These are phyloP conservation scores for Cladosporium velox DNA, from an alignment of 2,329 filamentous ascomycete genomes.

Conservation along the genomic window DNA sequence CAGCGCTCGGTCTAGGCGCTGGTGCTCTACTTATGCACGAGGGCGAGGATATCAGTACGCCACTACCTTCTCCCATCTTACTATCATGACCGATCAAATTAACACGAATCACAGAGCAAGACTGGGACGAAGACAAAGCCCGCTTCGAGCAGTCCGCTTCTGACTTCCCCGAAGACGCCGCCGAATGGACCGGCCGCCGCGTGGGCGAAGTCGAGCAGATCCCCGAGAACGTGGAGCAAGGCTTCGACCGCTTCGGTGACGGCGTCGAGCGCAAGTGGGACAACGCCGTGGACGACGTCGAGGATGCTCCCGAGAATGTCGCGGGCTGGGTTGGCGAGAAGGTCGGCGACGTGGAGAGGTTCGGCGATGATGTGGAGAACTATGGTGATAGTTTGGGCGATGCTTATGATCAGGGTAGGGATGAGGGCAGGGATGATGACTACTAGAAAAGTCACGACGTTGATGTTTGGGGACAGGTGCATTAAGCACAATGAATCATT, in stretches of 20 bases:
- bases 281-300: constrained; percentile 37
- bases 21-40: constrained; percentile 51
- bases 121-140: constrained; percentile 24
- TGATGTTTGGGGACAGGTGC: too few species aligned
- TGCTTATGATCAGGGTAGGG: constrained; percentile 47
- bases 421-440: constrained; percentile 33
- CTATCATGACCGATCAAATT: neutral
- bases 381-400: constrained; percentile 44
- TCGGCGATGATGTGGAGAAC: constrained; percentile 44
- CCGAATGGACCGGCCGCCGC: constrained; percentile 30
- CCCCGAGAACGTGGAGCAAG: constrained; percentile 36
- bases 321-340: constrained; percentile 43
- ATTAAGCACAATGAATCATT: neutral
- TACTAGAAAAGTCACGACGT: neutral
- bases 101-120: constrained; percentile 14
- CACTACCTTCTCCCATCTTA: neutral
- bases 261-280: constrained; percentile 37
- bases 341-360: constrained; percentile 48
- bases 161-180: constrained; percentile 47
- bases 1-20: constrained; percentile 45
- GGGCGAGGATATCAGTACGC: constrained; percentile 45
- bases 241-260: constrained; percentile 39
- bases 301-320: constrained; percentile 41
- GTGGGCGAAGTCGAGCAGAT: constrained; percentile 45
- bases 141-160: constrained; percentile 38